A percentile compares a stretch with the other conserved stretches of the same genome.
phyloP scores from a whole-genome alignment of 2,329 filamentous ascomycete genomes.

The Lachnellula cervina region DNA sequence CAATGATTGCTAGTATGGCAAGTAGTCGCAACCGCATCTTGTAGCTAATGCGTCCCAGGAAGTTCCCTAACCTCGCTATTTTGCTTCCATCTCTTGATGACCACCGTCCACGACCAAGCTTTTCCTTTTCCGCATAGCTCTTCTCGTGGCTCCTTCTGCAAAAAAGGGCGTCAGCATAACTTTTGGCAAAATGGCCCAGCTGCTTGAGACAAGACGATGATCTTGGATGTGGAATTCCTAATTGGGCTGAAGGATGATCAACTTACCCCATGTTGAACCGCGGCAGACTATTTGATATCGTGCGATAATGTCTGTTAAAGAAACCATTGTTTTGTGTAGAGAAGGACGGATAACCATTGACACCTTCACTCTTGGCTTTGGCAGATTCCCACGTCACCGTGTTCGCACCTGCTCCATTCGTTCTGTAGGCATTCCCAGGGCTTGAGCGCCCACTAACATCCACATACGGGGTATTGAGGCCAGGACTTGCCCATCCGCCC shows the following conservation, averaged over 20 bases:
- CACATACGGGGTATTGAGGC: conserved; percentile 60
- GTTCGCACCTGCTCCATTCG: conserved; percentile 45
- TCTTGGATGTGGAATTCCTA: conserved; percentile 42
- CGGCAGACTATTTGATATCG: conserved; percentile 73
- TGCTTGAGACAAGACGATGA: conserved; percentile 34
- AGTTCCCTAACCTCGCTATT: conserved; percentile 42
- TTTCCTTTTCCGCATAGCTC: conserved; percentile 71
- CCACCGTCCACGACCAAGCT: conserved; percentile 58
- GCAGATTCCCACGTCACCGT: conserved; percentile 76
- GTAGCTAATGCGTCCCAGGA: conserved; percentile 52
- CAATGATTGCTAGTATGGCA: conserved; percentile 53
- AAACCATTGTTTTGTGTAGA: conserved; percentile 79
- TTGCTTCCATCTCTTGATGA: conserved; percentile 42
- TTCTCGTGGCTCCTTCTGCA: conserved; percentile 29
- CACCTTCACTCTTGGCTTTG: conserved; percentile 68
- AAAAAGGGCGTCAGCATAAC: not conserved
- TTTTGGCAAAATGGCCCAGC: conserved; percentile 18
- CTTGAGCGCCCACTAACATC: conserved; percentile 61
- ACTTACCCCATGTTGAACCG: conserved; percentile 52
- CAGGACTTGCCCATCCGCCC: conserved; percentile 85
- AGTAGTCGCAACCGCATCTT: conserved; percentile 61
- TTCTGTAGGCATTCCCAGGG: conserved; percentile 46
- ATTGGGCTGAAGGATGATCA: conserved; percentile 11
- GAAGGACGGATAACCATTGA: conserved; percentile 73
- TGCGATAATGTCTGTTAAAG: conserved; percentile 78